These are phyloP conservation scores for Chytriomyces sp. DNA, from an alignment of 192 early-diverging fungal genomes.

Conservation along the genomic window DNA sequence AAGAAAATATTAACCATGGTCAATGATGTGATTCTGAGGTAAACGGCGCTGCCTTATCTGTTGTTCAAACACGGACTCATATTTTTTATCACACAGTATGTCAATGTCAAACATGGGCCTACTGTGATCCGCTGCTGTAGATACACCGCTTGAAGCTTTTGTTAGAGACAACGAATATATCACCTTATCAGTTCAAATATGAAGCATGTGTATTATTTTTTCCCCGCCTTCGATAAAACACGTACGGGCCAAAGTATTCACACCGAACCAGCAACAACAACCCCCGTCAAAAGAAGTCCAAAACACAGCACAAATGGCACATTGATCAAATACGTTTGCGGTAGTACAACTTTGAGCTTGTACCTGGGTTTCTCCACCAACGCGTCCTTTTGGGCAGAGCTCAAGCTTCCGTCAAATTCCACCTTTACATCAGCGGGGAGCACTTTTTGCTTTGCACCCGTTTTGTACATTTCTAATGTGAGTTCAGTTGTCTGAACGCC, in stretches of 20 bases:
- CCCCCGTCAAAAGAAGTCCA: background rate
- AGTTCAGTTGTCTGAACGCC: slow-evolving; percentile 90
- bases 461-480: slow-evolving; percentile 49
- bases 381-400: background rate
- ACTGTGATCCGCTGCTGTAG: too few species aligned
- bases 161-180: too few species aligned
- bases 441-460: background rate
- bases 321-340: slow-evolving; percentile 15
- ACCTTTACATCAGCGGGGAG: background rate
- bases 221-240: too few species aligned
- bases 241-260: too few species aligned
- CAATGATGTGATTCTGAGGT: slow-evolving; percentile 38
- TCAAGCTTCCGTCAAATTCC: background rate
- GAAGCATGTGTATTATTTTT: too few species aligned
- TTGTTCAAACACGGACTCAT: too few species aligned
- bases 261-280: background rate
- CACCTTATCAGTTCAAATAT: too few species aligned
- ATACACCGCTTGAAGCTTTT: too few species aligned
- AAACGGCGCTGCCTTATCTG: background rate
- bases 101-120: too few species aligned
- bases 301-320: slow-evolving; percentile 8
- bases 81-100: too few species aligned
- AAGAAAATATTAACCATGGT: slow-evolving; percentile 45
- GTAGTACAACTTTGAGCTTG: background rate
- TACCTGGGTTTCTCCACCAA: background rate